These are phyloP conservation scores for Neofusicoccum umdonicola DNA, from an alignment of 2,329 filamentous ascomycete species.

Conservation along the genomic window DNA sequence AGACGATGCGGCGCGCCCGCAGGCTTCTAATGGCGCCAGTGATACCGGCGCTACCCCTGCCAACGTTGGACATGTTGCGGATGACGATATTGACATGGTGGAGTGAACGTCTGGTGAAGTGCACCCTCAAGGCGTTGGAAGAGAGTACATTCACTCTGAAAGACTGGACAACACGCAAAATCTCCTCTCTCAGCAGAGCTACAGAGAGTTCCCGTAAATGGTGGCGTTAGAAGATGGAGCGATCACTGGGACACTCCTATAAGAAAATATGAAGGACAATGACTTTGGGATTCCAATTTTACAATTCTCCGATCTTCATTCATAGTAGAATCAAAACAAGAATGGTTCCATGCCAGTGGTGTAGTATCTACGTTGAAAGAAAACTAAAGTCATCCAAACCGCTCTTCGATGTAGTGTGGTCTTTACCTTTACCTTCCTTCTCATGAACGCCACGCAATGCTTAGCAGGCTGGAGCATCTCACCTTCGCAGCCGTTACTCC, in stretches of 20 bases:
- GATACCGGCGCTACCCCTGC: neutral
- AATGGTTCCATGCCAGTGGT: no score
- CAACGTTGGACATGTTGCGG: neutral
- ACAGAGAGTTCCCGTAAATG: neutral
- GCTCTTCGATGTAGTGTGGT: no score
- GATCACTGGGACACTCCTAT: neutral
- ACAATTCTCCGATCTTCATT: neutral
- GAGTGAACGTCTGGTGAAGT: neutral
- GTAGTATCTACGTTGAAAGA: no score
- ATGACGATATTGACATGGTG: constrained; percentile 19
- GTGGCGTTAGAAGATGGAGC: neutral
- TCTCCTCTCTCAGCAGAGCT: neutral
- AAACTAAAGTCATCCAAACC: no score
- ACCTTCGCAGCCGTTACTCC: no score
- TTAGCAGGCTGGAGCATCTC: no score
- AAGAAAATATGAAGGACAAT: neutral
- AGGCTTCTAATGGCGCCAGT: neutral
- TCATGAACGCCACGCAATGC: no score
- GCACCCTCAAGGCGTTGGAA: neutral
- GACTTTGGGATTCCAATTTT: neutral
- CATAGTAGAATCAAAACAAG: neutral
- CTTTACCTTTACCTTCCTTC: no score
- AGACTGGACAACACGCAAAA: neutral
- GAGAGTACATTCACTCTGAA: neutral
- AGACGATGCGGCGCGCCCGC: neutral